Evolutionary conservation across 768 basidiomycete genomes (phyloP), one percentile per base, ranked within the genome.

Genomic region (Paxillus ammoniavirescens): DNA sequence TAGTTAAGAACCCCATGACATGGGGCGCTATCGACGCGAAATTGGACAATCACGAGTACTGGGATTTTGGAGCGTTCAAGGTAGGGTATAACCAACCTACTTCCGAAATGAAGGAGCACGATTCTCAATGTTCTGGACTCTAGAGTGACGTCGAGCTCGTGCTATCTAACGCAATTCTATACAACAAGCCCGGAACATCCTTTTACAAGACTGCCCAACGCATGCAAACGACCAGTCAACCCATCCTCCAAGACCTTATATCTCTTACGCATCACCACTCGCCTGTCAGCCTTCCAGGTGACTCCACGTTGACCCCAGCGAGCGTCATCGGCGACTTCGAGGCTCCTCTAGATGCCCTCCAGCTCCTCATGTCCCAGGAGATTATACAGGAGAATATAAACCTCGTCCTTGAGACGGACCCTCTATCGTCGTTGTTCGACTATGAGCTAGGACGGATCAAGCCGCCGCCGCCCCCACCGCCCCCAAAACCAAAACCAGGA

Each of bases 1-100:
- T 97, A 35, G 79, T 99, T 63, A 79, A 84, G 61, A 74, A 79
- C 4, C 97, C 97, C 0, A 97, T 97, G 92, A 88, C 87, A 55
- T 94, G 95, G 85, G 77, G 77, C 12, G 78, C 77, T 28, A 96
- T 99, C 63, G 87, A 91, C 43, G 70, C 73, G 28, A 96, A 91
- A 67, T 74, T 99, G 30, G 89, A 95, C 48, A 76, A 77, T 35
- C 87, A 91, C 54, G 82, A 88, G 63, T 98, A 98, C 69, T 84
- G 86, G 76, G 84, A 91, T 63, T 68, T 89, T 0, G 76, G 84
- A 31, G 69, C 79, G 4, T 95, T 98, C 73, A 82, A 84, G 70
- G 91, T 84, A 58, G 14, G 72, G 55, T 12, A 3, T 17, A 17
- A 15, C 33, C 18, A 13, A 10, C 17, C 28, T 60, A 0, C 10